phyloP scores from a whole-genome alignment of 768 basidiomycete genomes.

The Scleroderma citrinum region DNA sequence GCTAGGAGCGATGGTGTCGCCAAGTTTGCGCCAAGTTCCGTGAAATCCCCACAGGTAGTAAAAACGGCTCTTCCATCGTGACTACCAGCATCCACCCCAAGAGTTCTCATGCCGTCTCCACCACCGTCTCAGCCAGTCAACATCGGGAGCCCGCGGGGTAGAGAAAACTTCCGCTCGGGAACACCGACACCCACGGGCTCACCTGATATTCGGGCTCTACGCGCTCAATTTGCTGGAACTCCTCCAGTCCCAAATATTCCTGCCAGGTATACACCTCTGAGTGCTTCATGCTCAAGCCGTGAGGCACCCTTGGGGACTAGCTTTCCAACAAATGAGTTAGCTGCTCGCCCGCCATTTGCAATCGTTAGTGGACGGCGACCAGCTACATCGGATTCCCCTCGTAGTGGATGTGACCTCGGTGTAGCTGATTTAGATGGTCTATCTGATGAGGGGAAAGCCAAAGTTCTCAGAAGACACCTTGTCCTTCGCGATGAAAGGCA shows the following conservation, averaged over 20 bases:
- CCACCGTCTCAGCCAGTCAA: constrained; percentile 53
- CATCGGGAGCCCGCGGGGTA: constrained; percentile 34
- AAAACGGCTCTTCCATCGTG: background rate
- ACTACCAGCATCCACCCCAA: background rate
- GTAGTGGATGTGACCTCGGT: constrained; percentile 25
- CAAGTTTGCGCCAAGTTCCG: too few species aligned
- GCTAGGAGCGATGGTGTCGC: too few species aligned
- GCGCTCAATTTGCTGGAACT: constrained; percentile 60
- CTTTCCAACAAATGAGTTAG: constrained; percentile 8
- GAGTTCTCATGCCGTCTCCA: constrained; percentile 12
- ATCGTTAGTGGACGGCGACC: constrained; percentile 36
- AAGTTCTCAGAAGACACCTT: constrained; percentile 74
- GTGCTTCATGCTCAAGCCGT: constrained; percentile 9
- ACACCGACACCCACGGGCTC: constrained; percentile 44
- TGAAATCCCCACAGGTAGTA: background rate
- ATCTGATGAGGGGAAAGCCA: constrained; percentile 79
- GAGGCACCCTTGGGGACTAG: constrained; percentile 7
- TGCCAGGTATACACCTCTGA: constrained; percentile 48
- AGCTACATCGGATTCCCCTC: constrained; percentile 20
- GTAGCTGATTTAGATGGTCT: constrained; percentile 50
- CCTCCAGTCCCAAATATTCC: constrained; percentile 48
- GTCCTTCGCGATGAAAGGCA: constrained; percentile 61
- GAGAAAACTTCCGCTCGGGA: constrained; percentile 8
- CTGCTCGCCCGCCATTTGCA: constrained; percentile 26
- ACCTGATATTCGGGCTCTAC: constrained; percentile 58